Conservation (phyloP, 768 basidiomycete genomes). For the Amylocystis lapponica region DNA sequence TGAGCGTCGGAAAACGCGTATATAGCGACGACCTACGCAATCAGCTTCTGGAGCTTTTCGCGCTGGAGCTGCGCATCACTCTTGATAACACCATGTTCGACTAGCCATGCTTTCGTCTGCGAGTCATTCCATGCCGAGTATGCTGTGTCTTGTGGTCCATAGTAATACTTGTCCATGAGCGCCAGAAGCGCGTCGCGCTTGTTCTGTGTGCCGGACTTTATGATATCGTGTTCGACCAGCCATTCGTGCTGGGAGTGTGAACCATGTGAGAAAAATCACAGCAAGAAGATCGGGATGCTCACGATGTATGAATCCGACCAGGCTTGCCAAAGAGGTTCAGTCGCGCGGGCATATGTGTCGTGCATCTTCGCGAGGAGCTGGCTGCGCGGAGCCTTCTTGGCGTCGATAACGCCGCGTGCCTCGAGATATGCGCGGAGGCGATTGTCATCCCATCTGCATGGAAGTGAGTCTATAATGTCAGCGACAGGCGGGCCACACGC, state of each 20-base stretch:
- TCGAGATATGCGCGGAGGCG: conserved; percentile 67
- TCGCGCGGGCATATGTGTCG: conserved; percentile 55
- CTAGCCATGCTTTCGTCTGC: conserved; percentile 73
- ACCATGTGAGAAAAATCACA: conserved; percentile 36
- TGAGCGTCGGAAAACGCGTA: neutral
- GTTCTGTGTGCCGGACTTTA: conserved; percentile 58
- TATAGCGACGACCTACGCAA: conserved; percentile 42
- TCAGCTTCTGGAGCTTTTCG: conserved; percentile 73
- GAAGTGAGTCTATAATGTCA: neutral
- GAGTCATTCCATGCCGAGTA: conserved; percentile 74
- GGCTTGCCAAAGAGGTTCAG: conserved; percentile 68
- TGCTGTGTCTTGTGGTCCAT: conserved; percentile 40
- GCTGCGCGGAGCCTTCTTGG: conserved; percentile 51
- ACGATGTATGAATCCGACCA: conserved; percentile 88
- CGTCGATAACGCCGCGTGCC: conserved; percentile 65
- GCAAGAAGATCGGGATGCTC: conserved; percentile 16
- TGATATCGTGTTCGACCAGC: conserved; percentile 74
- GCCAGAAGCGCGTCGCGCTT: conserved; percentile 51
- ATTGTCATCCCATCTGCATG: conserved; percentile 63
- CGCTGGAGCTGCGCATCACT: conserved; percentile 56
- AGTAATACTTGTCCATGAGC: conserved; percentile 79
- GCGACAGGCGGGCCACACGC: neutral
- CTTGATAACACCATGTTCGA: conserved; percentile 68
- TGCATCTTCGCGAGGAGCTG: conserved; percentile 69
- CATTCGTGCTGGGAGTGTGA: conserved; percentile 61